phyloP scores from a whole-genome alignment of 2,329 filamentous ascomycete genomes.

The Rhinocladiella similis region DNA sequence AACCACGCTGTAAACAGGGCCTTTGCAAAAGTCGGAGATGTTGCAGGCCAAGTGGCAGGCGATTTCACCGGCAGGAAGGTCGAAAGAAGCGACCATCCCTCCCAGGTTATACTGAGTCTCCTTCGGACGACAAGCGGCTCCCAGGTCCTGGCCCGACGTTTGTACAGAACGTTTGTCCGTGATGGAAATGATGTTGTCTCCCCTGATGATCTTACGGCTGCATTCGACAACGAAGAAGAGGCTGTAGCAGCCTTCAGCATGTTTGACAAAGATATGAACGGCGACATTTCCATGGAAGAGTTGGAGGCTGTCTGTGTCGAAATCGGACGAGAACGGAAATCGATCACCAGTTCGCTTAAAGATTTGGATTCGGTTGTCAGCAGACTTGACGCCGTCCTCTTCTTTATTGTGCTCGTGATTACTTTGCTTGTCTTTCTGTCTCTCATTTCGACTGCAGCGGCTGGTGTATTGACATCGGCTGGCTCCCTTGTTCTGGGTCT shows the following conservation, averaged over 20 bases:
- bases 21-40: constrained; percentile 77
- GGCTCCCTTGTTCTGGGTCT: constrained; percentile 85
- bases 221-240: constrained; percentile 81
- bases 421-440: constrained; percentile 84
- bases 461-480: constrained; percentile 83
- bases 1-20: no score
- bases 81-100: constrained; percentile 71
- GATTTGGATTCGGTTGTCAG: constrained; percentile 91
- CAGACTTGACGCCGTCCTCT: constrained; percentile 84
- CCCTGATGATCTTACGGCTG: constrained; percentile 73
- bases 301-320: constrained; percentile 91
- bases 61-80: constrained; percentile 81
- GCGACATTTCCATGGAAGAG: constrained; percentile 93
- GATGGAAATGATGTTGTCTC: constrained; percentile 74
- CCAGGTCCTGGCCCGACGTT: constrained; percentile 79
- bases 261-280: constrained; percentile 96
- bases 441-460: constrained; percentile 85
- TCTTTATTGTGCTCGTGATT: constrained; percentile 81
- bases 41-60: constrained; percentile 81
- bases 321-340: constrained; percentile 90
- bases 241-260: constrained; percentile 85
- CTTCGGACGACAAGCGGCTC: constrained; percentile 71
- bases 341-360: constrained; percentile 90
- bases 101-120: constrained; percentile 79
- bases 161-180: constrained; percentile 83